These are phyloP conservation scores for Lecanicillium sp. DNA, from an alignment of 2,329 filamentous ascomycete species.

Conservation along the genomic window DNA sequence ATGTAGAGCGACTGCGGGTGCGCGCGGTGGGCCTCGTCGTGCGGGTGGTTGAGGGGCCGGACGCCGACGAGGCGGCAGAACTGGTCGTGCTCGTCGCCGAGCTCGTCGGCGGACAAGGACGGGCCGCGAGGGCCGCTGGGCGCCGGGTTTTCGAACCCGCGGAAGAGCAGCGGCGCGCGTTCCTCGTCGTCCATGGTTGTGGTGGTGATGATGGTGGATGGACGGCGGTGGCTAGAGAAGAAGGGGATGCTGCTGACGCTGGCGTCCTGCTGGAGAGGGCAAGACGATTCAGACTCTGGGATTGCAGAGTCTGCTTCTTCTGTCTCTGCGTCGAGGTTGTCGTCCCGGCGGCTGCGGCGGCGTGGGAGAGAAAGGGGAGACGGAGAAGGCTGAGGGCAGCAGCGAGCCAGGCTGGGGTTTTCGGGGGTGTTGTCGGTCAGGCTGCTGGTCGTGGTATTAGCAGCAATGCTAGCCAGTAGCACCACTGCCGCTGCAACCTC, in stretches of 20 bases:
- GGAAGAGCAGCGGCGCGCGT: conserved; percentile 10
- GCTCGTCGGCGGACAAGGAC: background rate
- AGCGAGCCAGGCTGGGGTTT: too few relatives aligned
- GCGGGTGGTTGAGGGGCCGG: conserved; percentile 15
- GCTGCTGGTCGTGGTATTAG: too few relatives aligned
- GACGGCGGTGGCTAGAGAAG: background rate
- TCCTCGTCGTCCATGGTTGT: conserved; percentile 9
- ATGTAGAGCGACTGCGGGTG: conserved; percentile 19
- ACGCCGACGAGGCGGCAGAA: conserved; percentile 19
- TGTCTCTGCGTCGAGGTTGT: too few relatives aligned
- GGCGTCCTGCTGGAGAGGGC: background rate
- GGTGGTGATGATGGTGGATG: background rate
- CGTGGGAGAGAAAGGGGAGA: too few relatives aligned
- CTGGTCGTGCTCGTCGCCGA: conserved; percentile 17
- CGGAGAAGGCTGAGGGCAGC: too few relatives aligned
- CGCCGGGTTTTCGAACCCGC: background rate
- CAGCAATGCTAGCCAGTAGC: too few relatives aligned
- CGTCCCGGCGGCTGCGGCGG: too few relatives aligned
- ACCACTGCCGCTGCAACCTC: too few relatives aligned
- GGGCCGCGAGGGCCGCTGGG: background rate
- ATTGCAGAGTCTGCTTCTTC: too few relatives aligned
- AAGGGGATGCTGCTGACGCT: background rate
- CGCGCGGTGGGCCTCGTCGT: conserved; percentile 13
- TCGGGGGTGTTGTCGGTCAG: too few relatives aligned
- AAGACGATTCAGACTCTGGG: too few relatives aligned